These are phyloP conservation scores for Talaromyces stipitatus DNA, from an alignment of 495 filamentous ascomycete genomes.

Conservation along the genomic window DNA sequence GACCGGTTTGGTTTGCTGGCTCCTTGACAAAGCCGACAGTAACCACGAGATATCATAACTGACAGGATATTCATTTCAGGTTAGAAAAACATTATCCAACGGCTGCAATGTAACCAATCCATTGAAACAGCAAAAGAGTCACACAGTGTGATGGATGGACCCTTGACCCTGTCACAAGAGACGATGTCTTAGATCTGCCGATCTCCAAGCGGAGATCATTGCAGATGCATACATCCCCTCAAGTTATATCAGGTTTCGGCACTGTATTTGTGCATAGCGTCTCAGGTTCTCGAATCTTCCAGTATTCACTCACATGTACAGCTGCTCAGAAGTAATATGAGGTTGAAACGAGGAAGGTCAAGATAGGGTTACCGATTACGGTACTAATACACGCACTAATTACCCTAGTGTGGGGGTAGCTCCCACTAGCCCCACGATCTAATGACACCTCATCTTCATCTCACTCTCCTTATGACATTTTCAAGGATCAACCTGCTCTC, in stretches of 20 bases:
- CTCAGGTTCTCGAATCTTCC: too few relatives aligned
- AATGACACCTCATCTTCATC: neutral
- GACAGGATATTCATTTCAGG: neutral
- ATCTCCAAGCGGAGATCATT: neutral
- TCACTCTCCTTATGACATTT: neutral
- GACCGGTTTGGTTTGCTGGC: neutral
- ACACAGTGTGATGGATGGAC: neutral
- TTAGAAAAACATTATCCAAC: neutral
- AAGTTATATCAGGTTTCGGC: neutral
- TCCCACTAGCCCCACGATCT: neutral
- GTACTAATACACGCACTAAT: neutral
- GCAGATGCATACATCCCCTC: too few relatives aligned
- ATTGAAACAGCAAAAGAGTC: neutral
- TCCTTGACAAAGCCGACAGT: neutral
- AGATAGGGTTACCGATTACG: neutral
- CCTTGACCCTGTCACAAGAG: neutral
- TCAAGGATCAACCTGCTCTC: neutral
- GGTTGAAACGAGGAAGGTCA: neutral
- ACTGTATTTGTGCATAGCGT: neutral
- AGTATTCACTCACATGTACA: neutral
- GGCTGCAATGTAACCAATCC: neutral
- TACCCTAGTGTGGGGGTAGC: neutral
- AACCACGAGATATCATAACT: neutral
- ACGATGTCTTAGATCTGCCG: neutral
- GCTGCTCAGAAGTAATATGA: neutral